Conservation (phyloP, 176 grass and related monocot species). For the Olyra latifolia region DNA sequence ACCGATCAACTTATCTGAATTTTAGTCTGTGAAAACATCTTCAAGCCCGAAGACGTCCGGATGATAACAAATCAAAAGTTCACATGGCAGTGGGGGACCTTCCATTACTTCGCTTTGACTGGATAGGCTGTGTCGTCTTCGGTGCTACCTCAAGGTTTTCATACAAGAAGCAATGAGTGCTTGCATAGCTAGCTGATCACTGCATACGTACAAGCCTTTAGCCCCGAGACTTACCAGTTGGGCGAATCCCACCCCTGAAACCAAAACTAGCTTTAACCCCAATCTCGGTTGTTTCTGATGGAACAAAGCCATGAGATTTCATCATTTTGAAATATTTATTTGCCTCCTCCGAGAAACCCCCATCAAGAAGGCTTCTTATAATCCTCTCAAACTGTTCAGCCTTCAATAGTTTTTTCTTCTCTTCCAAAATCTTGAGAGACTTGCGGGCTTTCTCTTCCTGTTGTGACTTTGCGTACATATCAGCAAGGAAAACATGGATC, state of each 20-base stretch:
- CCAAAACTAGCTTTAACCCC: constrained; percentile 24
- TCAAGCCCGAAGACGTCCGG: not conserved
- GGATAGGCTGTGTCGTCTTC: not conserved
- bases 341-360: constrained; percentile 61
- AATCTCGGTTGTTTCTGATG: constrained; percentile 37
- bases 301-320: constrained; percentile 55
- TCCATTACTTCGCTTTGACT: not conserved
- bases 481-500: constrained; percentile 72
- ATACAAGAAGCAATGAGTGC: constrained; percentile 1
- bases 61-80: not conserved
- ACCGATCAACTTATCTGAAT: not conserved
- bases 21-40: not conserved
- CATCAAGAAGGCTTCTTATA: constrained; percentile 48
- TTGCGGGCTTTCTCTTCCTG: constrained; percentile 57
- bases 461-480: constrained; percentile 62
- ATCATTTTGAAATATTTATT: constrained; percentile 65
- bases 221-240: constrained; percentile 3
- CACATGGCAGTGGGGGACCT: not conserved
- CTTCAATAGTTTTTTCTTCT: constrained; percentile 59
- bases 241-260: not conserved
- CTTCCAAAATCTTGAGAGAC: constrained; percentile 76
- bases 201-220: not conserved
- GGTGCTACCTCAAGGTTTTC: not conserved
- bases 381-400: constrained; percentile 76
- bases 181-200: not conserved